Base-by-base conservation (phyloP, 2,329 filamentous ascomycete genomes). In the Aspergillus hortae region DNA sequence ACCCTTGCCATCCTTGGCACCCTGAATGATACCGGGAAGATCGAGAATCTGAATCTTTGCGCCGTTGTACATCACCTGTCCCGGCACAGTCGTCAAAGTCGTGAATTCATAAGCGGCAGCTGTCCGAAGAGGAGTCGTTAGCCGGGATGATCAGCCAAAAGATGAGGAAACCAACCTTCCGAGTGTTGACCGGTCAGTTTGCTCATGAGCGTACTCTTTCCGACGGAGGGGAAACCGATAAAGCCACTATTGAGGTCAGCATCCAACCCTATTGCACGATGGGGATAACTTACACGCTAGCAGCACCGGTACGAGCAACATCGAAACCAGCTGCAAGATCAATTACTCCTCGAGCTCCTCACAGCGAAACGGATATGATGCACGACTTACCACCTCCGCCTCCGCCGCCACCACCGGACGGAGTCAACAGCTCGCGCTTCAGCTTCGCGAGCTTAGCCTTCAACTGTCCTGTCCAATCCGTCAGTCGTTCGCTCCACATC, bases 361-460 rank as follows among this genome's bases (percentile, higher is more conserved):
- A 15, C 30, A 7, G 4, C 12, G 30, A n/a, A 19, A 36, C 10
- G 21, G 21, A 25, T 25, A 32, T 12, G 44, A 44, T 68, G 27
- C 27, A 30, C 27, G 7, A 30, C 27, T 30, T 30, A 30, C 27
- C 63, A 77, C 74, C 78, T 70, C 89, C 90, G 57, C 85, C 91
- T 52, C 89, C 92, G 51, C 92, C 92, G 46, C 92, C 89, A 46
- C 89, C 81, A 38, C 85, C 81, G 17, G 81, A 80, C 6, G 94
- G 94, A 40, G 90, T 96, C 61, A 99, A 81, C 46, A 99, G 85
- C 75, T 99, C 94, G 69, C 90, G 86, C 81, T 96, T 97, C 67
- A 99, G 81, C 79, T 99, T 99, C 44, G 94, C 92, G 68, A 99
- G 84, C 77, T 99, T 99, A 60, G 94, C 94, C 77, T 99, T 99